Base-by-base conservation (phyloP, 768 basidiomycete genomes). In the Tephrocybe sp. region DNA sequence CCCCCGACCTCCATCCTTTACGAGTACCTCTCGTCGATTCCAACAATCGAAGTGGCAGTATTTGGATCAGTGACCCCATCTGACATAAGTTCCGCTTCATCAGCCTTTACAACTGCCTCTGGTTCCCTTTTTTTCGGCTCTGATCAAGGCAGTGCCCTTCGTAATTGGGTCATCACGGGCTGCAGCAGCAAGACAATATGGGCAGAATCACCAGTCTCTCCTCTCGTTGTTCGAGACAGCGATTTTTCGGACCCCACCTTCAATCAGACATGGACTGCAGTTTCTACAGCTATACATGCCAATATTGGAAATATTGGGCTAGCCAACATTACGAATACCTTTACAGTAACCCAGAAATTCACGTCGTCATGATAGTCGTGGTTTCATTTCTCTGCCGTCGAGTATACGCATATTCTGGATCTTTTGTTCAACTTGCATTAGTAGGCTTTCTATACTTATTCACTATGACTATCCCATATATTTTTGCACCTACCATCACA, bases 71-170 rank as follows among this genome's bases (percentile, higher is more conserved):
- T 86, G 20, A 59, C 63, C 12, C 71, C 76, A 14, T 55, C 73
- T 3, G 84, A 86, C 59, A 62, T 83, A 23, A 56, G 57, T 32
- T 75, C 68, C 31, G 73, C 74, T 6, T 65, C 75, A 19, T 79
- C 83, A 16, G 74, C 80, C 7, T 79, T 85, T 52, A 68, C 76
- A 8, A 73, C 72, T 9, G 63, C 80, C 17, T 70, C 72, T 22
- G 78, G 74, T 8, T 56, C 70, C 1, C 64, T 86, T 33, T 84
- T 84, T 60, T 86, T 85, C 62, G 85, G 85, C 14, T 80, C 82
- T 26, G 65, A 72, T 35, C 66, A 72, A 43, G 79, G 78, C 4
- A 62, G 61, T 14, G 66, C 71, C 19, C 60, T 85, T 44, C 77
- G 84, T 8, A 63, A 73, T 43, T 85, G 82, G 83, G 72, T 79